Conservation (phyloP, 306 rosid species). For the Purshia tridentata region DNA sequence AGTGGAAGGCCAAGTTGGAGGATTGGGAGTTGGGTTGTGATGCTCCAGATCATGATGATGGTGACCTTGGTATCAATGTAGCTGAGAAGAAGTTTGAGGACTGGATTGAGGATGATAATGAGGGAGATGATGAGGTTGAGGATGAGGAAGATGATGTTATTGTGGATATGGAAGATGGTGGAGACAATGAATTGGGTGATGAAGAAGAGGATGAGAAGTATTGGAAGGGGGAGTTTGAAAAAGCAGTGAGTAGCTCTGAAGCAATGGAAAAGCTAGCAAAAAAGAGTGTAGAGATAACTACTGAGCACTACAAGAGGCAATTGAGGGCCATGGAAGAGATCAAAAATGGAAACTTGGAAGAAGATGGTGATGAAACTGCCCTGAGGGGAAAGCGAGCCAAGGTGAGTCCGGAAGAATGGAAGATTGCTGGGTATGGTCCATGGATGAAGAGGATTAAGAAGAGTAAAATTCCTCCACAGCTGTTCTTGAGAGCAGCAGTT, state of each 20-base stretch:
- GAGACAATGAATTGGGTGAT: constrained; percentile 19
- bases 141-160: constrained; percentile 33
- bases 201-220: constrained; percentile 34
- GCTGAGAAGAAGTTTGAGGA: constrained; percentile 60
- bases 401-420: constrained; percentile 79
- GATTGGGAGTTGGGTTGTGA: constrained; percentile 94
- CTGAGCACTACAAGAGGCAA: constrained; percentile 31
- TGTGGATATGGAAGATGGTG: constrained; percentile 46
- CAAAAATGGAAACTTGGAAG: constrained; percentile 1
- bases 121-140: constrained; percentile 22
- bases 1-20: constrained; percentile 96
- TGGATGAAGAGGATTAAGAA: constrained; percentile 78
- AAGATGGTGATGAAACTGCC: constrained; percentile 60
- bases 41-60: constrained; percentile 76
- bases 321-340: constrained; percentile 26
- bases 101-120: constrained; percentile 71
- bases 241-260: constrained; percentile 54
- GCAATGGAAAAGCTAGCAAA: constrained; percentile 60
- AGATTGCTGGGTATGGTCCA: constrained; percentile 67
- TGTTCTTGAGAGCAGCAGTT: constrained; percentile 74
- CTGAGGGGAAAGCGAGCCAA: constrained; percentile 74
- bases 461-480: constrained; percentile 76
- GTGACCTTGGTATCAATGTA: constrained; percentile 23
- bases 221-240: constrained; percentile 62
- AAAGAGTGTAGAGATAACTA: constrained; percentile 24